Evolutionary conservation across 768 basidiomycete species (phyloP).

Genomic region (Leccinum boreale): DNA sequence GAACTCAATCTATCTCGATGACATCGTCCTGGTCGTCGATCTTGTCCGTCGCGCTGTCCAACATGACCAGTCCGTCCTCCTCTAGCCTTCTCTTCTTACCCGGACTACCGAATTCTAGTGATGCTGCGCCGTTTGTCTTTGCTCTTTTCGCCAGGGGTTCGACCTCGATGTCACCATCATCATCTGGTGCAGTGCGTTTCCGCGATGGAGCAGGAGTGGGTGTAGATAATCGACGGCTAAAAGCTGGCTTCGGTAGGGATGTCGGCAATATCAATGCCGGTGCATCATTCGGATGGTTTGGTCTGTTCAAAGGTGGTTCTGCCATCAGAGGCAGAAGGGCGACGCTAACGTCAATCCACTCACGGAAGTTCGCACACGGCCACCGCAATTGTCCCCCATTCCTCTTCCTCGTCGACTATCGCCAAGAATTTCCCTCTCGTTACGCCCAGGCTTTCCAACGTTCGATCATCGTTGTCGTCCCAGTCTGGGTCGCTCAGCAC

Average conservation of each 20-base stretch:
- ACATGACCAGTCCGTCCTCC: constrained; percentile 68
- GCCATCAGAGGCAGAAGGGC: background rate
- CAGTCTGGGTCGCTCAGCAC: constrained; percentile 91
- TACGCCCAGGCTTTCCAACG: constrained; percentile 78
- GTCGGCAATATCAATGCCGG: constrained; percentile 62
- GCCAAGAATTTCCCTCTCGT: constrained; percentile 83
- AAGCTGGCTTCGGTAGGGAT: constrained; percentile 57
- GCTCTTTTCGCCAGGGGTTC: constrained; percentile 58
- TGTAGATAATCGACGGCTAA: constrained; percentile 38
- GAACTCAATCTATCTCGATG: constrained; percentile 51
- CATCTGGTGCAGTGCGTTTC: constrained; percentile 60
- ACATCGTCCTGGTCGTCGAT: constrained; percentile 56
- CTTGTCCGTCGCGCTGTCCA: constrained; percentile 55
- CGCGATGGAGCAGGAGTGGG: constrained; percentile 40
- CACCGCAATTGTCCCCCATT: constrained; percentile 66
- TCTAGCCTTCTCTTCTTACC: constrained; percentile 66
- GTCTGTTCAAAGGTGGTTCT: constrained; percentile 32
- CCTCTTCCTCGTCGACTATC: constrained; percentile 86
- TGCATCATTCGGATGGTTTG: constrained; percentile 50
- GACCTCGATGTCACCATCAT: constrained; percentile 53
- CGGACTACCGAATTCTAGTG: constrained; percentile 41
- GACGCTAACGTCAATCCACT: constrained; percentile 30
- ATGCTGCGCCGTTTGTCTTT: constrained; percentile 31
- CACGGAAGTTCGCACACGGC: constrained; percentile 70
- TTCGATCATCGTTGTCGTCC: constrained; percentile 82